Evolutionary conservation across 768 basidiomycete genomes (phyloP).

Genomic region (Leccinum subtestaceum): DNA sequence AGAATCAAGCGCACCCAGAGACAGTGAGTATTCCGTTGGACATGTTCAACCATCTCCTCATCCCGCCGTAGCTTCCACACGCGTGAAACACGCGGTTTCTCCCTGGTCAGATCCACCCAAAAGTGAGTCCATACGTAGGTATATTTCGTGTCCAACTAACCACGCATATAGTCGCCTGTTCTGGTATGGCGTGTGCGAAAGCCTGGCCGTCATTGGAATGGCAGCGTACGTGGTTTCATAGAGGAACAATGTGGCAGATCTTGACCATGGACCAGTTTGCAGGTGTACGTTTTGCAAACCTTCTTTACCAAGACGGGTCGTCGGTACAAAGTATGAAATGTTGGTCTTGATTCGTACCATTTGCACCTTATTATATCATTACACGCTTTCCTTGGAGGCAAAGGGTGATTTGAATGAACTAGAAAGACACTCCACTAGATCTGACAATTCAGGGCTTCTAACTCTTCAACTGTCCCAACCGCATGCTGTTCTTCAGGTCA

Average conservation of each 20-base stretch:
- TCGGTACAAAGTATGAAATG: constrained; percentile 75
- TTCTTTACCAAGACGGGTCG: constrained; percentile 96
- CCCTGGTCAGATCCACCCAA: constrained; percentile 86
- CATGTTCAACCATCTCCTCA: neutral
- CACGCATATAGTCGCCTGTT: constrained; percentile 68
- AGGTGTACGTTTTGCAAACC: constrained; percentile 90
- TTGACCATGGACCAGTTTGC: constrained; percentile 49
- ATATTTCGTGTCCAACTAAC: neutral
- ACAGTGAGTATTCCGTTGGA: constrained; percentile 55
- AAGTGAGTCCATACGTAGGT: constrained; percentile 44
- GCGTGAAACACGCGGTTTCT: constrained; percentile 90
- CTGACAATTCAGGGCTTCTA: neutral
- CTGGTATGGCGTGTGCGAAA: constrained; percentile 89
- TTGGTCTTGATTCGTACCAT: constrained; percentile 9
- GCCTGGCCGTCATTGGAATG: constrained; percentile 76
- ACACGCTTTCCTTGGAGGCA: neutral
- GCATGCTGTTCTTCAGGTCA: no score
- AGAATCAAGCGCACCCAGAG: constrained; percentile 92
- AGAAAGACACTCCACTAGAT: neutral
- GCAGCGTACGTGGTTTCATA: constrained; percentile 61
- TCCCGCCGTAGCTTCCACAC: constrained; percentile 76
- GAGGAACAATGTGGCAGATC: constrained; percentile 2
- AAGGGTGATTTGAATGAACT: neutral
- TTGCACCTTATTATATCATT: constrained; percentile 4
- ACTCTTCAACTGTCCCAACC: no score